phyloP scores from a whole-genome alignment of 2,329 filamentous ascomycete species.

The Paraphoma chrysanthemicola region DNA sequence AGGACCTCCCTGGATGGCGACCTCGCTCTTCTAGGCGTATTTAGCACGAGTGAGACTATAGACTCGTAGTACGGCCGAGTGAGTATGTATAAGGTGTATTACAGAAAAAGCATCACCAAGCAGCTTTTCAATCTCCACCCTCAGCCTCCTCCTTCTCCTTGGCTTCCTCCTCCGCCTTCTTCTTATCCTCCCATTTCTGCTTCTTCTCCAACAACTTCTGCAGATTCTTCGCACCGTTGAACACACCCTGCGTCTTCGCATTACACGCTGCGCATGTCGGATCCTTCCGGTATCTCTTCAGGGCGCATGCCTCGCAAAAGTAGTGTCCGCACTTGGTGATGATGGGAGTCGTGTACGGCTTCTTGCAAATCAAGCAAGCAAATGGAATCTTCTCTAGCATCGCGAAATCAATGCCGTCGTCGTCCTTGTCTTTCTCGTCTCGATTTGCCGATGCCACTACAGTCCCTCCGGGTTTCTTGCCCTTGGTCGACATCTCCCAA shows the following conservation, averaged over 20 bases:
- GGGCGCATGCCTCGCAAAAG: constrained; percentile 89
- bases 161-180: constrained; percentile 62
- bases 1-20: too few species aligned
- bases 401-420: constrained; percentile 69
- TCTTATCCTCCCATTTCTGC: constrained; percentile 65
- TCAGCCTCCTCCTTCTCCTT: constrained; percentile 40
- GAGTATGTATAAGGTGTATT: too few species aligned
- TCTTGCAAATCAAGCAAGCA: constrained; percentile 84
- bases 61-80: too few species aligned
- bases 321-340: constrained; percentile 94
- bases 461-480: constrained; percentile 58
- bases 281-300: constrained; percentile 85
- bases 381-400: constrained; percentile 87
- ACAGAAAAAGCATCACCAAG: not conserved
- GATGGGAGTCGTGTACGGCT: constrained; percentile 78
- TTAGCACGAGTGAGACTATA: too few species aligned
- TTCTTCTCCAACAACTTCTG: constrained; percentile 81
- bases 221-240: constrained; percentile 84
- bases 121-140: constrained; percentile 18
- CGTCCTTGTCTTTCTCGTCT: constrained; percentile 49
- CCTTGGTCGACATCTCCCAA: constrained; percentile 84
- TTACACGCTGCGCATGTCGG: constrained; percentile 88
- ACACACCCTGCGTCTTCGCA: constrained; percentile 84
- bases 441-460: constrained; percentile 66
- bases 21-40: too few species aligned